phyloP scores from a whole-genome alignment of 1,284 basidiomycete genomes.

The Trichosporon inkin region DNA sequence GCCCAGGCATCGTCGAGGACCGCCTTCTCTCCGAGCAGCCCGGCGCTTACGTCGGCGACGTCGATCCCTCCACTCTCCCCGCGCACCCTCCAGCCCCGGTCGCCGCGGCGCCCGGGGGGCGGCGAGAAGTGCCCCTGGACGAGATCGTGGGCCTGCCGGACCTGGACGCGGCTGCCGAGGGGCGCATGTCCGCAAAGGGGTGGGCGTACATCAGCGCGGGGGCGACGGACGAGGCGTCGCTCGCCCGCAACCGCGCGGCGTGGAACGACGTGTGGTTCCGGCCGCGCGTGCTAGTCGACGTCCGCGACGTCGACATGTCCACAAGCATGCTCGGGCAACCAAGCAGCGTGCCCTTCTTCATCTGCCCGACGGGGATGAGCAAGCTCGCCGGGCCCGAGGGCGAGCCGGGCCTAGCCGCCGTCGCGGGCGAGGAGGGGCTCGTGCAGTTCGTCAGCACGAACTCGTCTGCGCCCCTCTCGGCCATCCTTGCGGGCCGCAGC shows the following conservation, averaged over 20 bases:
- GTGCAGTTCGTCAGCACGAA: constrained; percentile 52
- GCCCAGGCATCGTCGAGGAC: constrained; percentile 47
- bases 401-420: constrained; percentile 43
- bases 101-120: constrained; percentile 19
- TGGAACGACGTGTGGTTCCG: constrained; percentile 49
- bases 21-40: constrained; percentile 26
- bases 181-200: constrained; percentile 43
- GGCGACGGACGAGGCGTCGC: constrained; percentile 46
- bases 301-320: constrained; percentile 41
- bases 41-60: constrained; percentile 28
- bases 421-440: constrained; percentile 42
- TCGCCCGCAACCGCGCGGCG: constrained; percentile 41
- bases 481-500: constrained; percentile 37
- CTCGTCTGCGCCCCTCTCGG: constrained; percentile 44
- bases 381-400: constrained; percentile 47
- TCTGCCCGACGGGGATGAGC: constrained; percentile 51
- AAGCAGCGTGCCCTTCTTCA: constrained; percentile 46
- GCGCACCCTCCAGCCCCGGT: constrained; percentile 13
- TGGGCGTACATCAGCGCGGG: constrained; percentile 50
- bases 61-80: constrained; percentile 36
- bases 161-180: constrained; percentile 46
- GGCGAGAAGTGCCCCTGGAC: constrained; percentile 35
- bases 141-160: constrained; percentile 50
- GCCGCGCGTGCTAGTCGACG: constrained; percentile 45
- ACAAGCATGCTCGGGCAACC: constrained; percentile 43